These are phyloP conservation scores for Zea mays DNA, from an alignment of 176 grass and related monocot genomes.

Conservation along the genomic window DNA sequence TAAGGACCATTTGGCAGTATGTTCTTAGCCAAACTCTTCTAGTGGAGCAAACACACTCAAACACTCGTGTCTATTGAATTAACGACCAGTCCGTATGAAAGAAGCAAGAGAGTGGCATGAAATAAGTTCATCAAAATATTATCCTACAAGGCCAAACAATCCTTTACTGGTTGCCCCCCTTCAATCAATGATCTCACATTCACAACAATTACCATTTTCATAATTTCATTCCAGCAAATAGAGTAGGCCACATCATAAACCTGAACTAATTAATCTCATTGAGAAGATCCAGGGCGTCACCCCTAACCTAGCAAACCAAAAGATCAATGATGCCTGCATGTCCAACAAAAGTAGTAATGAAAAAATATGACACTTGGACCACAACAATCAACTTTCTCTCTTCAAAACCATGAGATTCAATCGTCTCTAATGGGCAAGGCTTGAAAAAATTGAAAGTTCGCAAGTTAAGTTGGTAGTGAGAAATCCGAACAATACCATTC, in stretches of 20 bases:
- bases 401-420: not conserved
- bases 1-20: conserved; percentile 9
- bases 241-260: conserved; percentile 8
- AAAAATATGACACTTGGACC: not conserved
- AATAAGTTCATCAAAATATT: not conserved
- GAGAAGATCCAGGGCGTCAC: not conserved
- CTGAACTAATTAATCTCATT: not conserved
- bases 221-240: conserved; percentile 15
- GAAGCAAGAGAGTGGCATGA: not conserved
- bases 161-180: not conserved
- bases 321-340: not conserved
- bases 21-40: not conserved
- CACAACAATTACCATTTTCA: not conserved
- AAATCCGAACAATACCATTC: conserved; percentile 58
- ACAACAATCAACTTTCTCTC: not conserved
- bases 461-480: conserved; percentile 1
- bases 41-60: not conserved
- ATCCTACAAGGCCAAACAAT: not conserved
- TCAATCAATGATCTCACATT: not conserved
- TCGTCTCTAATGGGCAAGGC: not conserved
- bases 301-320: conserved; percentile 9
- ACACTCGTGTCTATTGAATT: conserved; percentile 10
- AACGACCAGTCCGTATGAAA: conserved; percentile 8
- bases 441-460: not conserved
- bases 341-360: not conserved